Evolutionary conservation across 192 early-diverging fungal species (phyloP), one percentile per base, ranked within the genome.

Genomic region (Chytriomyces hyalinus): DNA sequence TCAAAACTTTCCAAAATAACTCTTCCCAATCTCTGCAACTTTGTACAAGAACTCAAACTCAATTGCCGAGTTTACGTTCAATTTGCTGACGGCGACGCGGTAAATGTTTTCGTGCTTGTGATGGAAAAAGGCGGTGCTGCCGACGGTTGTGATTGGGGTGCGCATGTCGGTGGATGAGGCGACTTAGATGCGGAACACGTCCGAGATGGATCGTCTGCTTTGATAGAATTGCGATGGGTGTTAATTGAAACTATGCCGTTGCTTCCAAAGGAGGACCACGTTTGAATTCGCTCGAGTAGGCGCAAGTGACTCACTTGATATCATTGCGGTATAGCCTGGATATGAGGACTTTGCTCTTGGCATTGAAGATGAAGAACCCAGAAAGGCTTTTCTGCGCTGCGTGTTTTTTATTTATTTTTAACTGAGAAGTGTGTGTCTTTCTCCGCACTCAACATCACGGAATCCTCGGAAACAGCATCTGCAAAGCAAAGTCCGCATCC

Each of bases 261-360:
- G 64, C 64, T 22, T 65, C 13, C 20, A 2, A 22, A 17, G 2
- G 24, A 6, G 2, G 28, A 2, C 0, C 43, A 65, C 13, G 64
- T 36, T 1, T 36, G 17, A 28, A 15, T 65, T 10, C 36, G 36
- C 36, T 36, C 36, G 36, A 36, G 1, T 36, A 15, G 11, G 26
- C 61, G 49, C n/a, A 53, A 6, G 15, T 5, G 50, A 73, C 83
- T 80, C 87, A 95, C 95, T 97, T 97, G 47, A 97, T 88, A 80
- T 99, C 97, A 76, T 94, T 92, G 59, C 96, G 91, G 85, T 96
- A 98, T 24, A 97, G 84, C 64, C 97, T 90, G 36, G 95, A 96
- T 70, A 99, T 97, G 46, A 99, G 92, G 17, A 98, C 96, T 82
- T 99, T 96, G 64, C 97, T 96, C 83, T 99, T 99, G 79, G 94